A percentile compares a stretch with the other conserved stretches of the same genome.
Evolutionary conservation across 352 stramenopile species (phyloP).

Genomic region (Peronospora destructor): DNA sequence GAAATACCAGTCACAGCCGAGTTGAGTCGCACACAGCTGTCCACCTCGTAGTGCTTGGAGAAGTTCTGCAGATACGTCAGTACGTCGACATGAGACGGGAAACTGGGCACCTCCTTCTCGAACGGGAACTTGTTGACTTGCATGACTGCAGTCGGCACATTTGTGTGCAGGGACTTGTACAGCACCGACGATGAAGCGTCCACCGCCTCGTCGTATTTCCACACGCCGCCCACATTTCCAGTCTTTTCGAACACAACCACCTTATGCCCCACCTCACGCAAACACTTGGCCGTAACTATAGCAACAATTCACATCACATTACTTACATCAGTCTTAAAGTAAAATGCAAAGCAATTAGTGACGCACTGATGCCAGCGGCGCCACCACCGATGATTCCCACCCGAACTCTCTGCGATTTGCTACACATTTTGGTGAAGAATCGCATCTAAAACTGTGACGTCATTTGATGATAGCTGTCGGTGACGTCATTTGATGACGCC

Average conservation of each 20-base stretch:
- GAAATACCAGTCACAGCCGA: conserved; percentile 43
- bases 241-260: conserved; percentile 74
- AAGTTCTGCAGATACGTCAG: conserved; percentile 69
- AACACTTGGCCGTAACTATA: conserved; percentile 61
- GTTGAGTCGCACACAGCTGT: conserved; percentile 41
- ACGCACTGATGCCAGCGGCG: conserved; percentile 69
- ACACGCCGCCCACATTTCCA: conserved; percentile 56
- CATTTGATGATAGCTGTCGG: too few relatives aligned
- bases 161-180: conserved; percentile 80
- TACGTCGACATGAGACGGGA: conserved; percentile 55
- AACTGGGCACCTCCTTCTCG: conserved; percentile 41
- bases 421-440: conserved; percentile 18
- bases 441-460: too few relatives aligned
- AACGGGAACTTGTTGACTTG: conserved; percentile 67
- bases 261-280: conserved; percentile 56
- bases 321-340: neutral
- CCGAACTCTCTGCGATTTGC: conserved; percentile 23
- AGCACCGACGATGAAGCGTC: conserved; percentile 46
- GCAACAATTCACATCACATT: neutral
- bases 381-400: conserved; percentile 70
- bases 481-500: too few relatives aligned
- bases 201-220: conserved; percentile 56
- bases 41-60: conserved; percentile 44
- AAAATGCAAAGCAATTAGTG: neutral
- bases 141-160: conserved; percentile 75